Conservation (phyloP, 768 basidiomycete species). For the Sarcodon sp. region DNA sequence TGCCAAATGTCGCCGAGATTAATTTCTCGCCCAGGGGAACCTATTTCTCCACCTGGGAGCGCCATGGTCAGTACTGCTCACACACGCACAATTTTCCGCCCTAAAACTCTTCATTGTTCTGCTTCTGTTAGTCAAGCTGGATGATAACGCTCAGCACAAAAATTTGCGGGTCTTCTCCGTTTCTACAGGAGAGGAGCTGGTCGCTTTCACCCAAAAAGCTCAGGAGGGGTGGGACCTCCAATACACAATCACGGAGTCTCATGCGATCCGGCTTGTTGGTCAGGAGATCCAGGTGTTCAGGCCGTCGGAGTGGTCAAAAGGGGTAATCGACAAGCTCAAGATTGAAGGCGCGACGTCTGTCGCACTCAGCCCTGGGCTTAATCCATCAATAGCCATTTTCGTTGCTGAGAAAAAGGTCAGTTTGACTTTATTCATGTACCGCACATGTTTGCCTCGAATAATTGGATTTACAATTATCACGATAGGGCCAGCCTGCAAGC, state of each 20-base stretch:
- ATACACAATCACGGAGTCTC: constrained; percentile 82
- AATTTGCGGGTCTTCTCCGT: constrained; percentile 87
- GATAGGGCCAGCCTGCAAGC: constrained; percentile 75
- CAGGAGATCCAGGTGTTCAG: constrained; percentile 77
- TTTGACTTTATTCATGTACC: constrained; percentile 1
- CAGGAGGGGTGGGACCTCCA: constrained; percentile 87
- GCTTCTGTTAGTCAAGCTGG: constrained; percentile 50
- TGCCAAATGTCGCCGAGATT: constrained; percentile 72
- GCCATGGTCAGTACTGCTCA: constrained; percentile 27
- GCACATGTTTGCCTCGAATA: background rate
- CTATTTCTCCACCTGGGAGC: constrained; percentile 92
- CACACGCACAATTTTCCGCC: background rate
- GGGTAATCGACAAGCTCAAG: constrained; percentile 69
- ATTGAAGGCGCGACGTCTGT: constrained; percentile 75
- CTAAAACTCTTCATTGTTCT: constrained; percentile 2
- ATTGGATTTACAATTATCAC: background rate
- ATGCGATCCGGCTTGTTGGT: constrained; percentile 70
- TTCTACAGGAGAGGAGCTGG: constrained; percentile 77
- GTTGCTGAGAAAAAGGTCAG: constrained; percentile 85
- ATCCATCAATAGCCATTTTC: constrained; percentile 86
- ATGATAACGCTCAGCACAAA: constrained; percentile 85
- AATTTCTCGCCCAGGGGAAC: constrained; percentile 90
- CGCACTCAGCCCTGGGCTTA: constrained; percentile 70
- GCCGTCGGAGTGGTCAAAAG: constrained; percentile 70
- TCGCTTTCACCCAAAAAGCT: constrained; percentile 82